Evolutionary conservation across 208 protist genomes (phyloP), one percentile per base, ranked within the genome.

Genomic region (Crithidia fasciculata): DNA sequence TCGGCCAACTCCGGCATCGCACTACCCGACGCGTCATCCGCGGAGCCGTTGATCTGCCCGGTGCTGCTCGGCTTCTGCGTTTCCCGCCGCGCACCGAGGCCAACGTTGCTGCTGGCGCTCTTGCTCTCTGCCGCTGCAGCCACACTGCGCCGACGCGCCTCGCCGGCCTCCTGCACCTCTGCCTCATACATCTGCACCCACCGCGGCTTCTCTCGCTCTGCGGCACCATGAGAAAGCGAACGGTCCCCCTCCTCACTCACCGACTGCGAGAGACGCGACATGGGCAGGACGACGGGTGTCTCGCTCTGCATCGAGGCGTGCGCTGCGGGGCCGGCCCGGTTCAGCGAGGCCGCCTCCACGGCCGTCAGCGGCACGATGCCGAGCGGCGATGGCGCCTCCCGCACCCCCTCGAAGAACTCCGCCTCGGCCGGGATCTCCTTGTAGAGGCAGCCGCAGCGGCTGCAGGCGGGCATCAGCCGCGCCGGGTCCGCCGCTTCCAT

Each of bases 401-500:
- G n/a, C 41, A 50, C 63, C 0, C 39, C 15, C 0, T 73, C 69
- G 12, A 70, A 37, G 47, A 43, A 2, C 5, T 52, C 65, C 43
- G 56, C 66, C 18, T 76, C 61, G 3, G 60, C 50, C 6, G 59
- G 57, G 18, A 72, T 50, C 53, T 81, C 78, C 58, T 71, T 81
- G 79, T 89, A 94, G 18, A 96, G 57, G 60, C 64, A 94, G 1
- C 91, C 91, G 75, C 91, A 96, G n/a, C 76, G 74, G 28, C 69
- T 72, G 76, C 91, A 96, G 8, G 81, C 82, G 16, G 91, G 88
- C 69, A 83, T 81, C 61, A 96, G 78, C 62, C 81, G 73, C 9
- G 63, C 73, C 39, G 91, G 91, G 55, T 91, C 83, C 15, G 91
- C 91, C 13, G 91, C 89, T 65, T 96, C 91, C 80, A 96, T 79